Percentiles rank a stretch among this genome's conserved stretches.
Evolutionary conservation across 2,329 filamentous ascomycete genomes (phyloP).

Genomic region (Cadophora sp.): DNA sequence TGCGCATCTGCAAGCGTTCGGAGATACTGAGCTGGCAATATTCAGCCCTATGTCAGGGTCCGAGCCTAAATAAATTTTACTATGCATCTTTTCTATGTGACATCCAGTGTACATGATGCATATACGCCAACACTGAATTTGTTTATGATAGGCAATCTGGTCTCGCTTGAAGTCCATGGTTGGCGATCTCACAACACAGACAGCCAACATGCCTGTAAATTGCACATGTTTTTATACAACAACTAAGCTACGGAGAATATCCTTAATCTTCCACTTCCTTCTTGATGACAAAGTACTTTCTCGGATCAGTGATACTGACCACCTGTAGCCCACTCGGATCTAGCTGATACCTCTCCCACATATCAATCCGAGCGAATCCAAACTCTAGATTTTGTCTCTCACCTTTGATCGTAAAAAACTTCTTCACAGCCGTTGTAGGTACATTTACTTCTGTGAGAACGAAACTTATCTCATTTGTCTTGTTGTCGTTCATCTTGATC

Average conservation of each 20-base stretch:
- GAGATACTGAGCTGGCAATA: not conserved
- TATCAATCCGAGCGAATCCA: not conserved
- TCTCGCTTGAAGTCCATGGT: no score
- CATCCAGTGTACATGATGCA: not conserved
- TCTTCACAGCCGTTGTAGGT: not conserved
- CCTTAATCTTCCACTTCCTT: not conserved
- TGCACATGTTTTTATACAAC: not conserved
- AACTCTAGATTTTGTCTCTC: not conserved
- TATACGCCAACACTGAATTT: no score
- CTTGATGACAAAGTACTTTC: not conserved
- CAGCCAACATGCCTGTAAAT: not conserved
- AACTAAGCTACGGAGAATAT: not conserved
- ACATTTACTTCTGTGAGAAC: not conserved
- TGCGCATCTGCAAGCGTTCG: not conserved
- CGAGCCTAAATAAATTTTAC: not conserved
- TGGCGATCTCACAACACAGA: no score
- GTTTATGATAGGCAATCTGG: no score
- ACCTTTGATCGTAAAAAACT: conserved; percentile 1
- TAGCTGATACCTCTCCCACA: not conserved
- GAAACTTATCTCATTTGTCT: not conserved
- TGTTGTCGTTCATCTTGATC: not conserved
- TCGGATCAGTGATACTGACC: not conserved
- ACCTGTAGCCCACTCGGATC: not conserved
- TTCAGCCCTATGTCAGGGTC: not conserved
- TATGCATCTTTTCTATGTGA: not conserved